A percentile compares a stretch with the other conserved stretches of the same genome.
phyloP scores from a whole-genome alignment of 169 alveolate genomes.

The Theileria orientalis region DNA sequence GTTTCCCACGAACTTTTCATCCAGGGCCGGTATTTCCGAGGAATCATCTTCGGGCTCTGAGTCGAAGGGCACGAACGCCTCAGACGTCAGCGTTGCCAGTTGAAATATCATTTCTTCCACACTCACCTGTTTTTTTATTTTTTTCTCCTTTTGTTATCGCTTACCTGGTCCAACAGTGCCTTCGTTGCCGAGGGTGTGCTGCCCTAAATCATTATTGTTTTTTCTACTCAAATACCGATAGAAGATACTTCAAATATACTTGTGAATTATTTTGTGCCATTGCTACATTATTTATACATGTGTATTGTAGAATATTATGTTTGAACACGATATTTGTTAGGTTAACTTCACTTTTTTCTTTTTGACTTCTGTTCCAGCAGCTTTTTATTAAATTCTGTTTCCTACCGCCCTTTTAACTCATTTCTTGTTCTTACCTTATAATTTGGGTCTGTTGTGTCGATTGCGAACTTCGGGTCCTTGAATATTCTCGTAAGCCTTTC shows the following conservation, averaged over 20 bases:
- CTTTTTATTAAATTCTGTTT: slow-evolving; percentile 56
- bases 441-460: slow-evolving; percentile 86
- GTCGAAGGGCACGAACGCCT: slow-evolving; percentile 18
- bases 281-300: slow-evolving; percentile 2
- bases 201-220: slow-evolving; percentile 28
- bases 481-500: slow-evolving; percentile 75
- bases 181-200: slow-evolving; percentile 30
- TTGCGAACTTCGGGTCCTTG: slow-evolving; percentile 80
- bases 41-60: slow-evolving; percentile 14
- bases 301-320: background rate
- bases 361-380: slow-evolving; percentile 39
- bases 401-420: slow-evolving; percentile 18
- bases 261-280: slow-evolving; percentile 8
- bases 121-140: background rate
- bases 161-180: slow-evolving; percentile 42
- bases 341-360: slow-evolving; percentile 6
- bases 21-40: background rate
- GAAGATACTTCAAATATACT: slow-evolving; percentile 37
- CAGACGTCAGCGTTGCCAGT: slow-evolving; percentile 27
- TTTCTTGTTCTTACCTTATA: slow-evolving; percentile 72
- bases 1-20: slow-evolving; percentile 30
- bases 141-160: background rate
- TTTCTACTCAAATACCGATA: slow-evolving; percentile 26
- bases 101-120: slow-evolving; percentile 44
- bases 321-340: background rate